Evolutionary conservation across 257 asterid species (phyloP), one percentile per base, ranked within the genome.

Genomic region (Solanum pennellii): DNA sequence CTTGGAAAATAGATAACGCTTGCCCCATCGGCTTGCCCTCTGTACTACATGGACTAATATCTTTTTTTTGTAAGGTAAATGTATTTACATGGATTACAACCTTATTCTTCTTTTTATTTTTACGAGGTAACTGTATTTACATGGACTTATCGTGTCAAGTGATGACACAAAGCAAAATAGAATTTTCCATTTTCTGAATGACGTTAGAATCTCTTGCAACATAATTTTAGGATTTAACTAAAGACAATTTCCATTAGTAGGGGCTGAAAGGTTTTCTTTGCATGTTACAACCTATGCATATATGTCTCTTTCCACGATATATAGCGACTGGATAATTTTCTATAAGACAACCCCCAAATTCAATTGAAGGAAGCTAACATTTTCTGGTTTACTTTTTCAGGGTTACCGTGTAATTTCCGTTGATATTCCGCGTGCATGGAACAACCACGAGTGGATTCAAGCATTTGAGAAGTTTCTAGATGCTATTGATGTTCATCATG

Each of bases 401-500:
- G 99, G 99, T 84, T 96, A 95, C 91, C 98, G 99, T 74, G 92
- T 97, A 85, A 96, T 97, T 88, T 96, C 99, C 56, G 93, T 97
- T 87, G 99, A 97, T 91, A 97, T 97, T 92, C 99, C 99, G 35
- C 89, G 98, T 56, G 97, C 92, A 73, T 96, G 99, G 99, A 95
- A 93, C 93, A 93, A 95, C 88, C 94, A 91, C 9, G 99, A 97
- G 89, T 97, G 99, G 99, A 88, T 96, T 90, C 98, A 93, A 87
- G 97, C 98, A 73, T 97, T 97, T 91, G 99, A 97, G 93, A 97
- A 95, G 94, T 97, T 97, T 91, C 92, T 97, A 91, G 99, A 97
- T 93, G 95, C 92, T 88, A 94, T 97, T 89, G 98, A 97, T 87
- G 99, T 97, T 90, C 99, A 95, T 91, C 99, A 94, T 89, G 99